Conservation (phyloP, 164 flowering plant species). For the Euptelea pleiosperma region DNA sequence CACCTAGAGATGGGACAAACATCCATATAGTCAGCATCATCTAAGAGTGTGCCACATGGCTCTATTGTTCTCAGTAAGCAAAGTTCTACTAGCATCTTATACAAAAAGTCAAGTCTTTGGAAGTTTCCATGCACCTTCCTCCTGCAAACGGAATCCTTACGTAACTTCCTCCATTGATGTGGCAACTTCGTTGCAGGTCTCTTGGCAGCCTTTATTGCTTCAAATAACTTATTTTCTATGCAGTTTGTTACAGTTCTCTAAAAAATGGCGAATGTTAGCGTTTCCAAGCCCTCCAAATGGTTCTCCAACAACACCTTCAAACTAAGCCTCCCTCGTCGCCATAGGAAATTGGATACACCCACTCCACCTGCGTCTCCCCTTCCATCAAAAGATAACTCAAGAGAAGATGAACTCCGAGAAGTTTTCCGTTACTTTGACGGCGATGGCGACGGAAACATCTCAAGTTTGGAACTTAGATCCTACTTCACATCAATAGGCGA, state of each 20-base stretch:
- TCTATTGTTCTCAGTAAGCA: too few relatives aligned
- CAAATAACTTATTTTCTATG: too few relatives aligned
- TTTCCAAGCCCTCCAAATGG: conserved; percentile 24
- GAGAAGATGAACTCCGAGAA: conserved; percentile 32
- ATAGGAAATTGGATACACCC: too few relatives aligned
- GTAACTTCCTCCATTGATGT: not conserved
- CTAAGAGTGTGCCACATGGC: too few relatives aligned
- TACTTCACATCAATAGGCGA: conserved; percentile 62
- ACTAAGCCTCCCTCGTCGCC: conserved; percentile 20
- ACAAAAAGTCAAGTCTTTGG: too few relatives aligned
- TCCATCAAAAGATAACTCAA: too few relatives aligned
- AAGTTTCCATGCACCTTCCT: conserved; percentile 41
- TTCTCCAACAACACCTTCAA: conserved; percentile 23
- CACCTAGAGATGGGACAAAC: too few relatives aligned
- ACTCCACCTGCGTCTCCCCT: conserved; percentile 5
- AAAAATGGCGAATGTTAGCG: conserved; percentile 18
- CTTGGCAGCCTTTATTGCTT: too few relatives aligned
- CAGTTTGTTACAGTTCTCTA: too few relatives aligned
- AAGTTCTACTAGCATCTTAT: too few relatives aligned
- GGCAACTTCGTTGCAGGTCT: too few relatives aligned
- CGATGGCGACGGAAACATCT: conserved; percentile 64
- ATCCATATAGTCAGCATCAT: too few relatives aligned
- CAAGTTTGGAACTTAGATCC: conserved; percentile 41
- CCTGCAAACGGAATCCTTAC: not conserved
- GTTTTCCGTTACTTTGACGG: conserved; percentile 57